Evolutionary conservation across 2,329 filamentous ascomycete genomes (phyloP), one percentile per base, ranked within the genome.

Genomic region (Thelonectria olida): DNA sequence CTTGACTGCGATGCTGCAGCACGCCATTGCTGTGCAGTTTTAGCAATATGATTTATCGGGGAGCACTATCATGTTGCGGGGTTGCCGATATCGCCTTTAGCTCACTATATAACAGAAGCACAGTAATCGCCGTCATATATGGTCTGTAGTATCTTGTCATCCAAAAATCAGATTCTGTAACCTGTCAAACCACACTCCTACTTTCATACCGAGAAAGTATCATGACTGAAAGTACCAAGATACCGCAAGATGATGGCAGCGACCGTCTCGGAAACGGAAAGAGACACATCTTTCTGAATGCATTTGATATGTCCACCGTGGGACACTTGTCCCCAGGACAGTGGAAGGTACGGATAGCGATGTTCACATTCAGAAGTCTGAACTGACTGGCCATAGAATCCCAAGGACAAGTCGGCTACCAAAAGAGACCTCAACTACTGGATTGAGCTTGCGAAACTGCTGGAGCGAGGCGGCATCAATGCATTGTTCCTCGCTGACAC

Each of bases 401-500:
- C 88, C 0, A 79, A 75, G 15, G 88, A 91, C 71, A 83, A 82
- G 58, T 88, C 86, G 0, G 83, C 85, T 0, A 86, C 84, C 0
- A 90, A 90, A 63, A 79, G 86, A 23, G 83, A 79, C 15, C 78
- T 90, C 1, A 78, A 84, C 10, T 90, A 90, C 68, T 90, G 87
- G 87, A 84, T 87, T 22, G 80, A 90, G 19, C 77, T 90, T 0
- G 88, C 88, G 8, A 85, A 88, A 61, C 72, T 90, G 0, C 78
- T 90, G 1, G 88, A 90, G 58, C 78, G 82, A 10, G 88, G 87
- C 3, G 84, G 84, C 7, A 87, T 90, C 75, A 90, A 88, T 61
- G 86, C 86, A 0, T 73, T 91, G 5, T 90, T 90, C 69, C 79
- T 91, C 4, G 88, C 88, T 0, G 88, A 91, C 67, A 89, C 86